Evolutionary conservation across 805 yeast genomes (phyloP).

Genomic region (Candida orba): DNA sequence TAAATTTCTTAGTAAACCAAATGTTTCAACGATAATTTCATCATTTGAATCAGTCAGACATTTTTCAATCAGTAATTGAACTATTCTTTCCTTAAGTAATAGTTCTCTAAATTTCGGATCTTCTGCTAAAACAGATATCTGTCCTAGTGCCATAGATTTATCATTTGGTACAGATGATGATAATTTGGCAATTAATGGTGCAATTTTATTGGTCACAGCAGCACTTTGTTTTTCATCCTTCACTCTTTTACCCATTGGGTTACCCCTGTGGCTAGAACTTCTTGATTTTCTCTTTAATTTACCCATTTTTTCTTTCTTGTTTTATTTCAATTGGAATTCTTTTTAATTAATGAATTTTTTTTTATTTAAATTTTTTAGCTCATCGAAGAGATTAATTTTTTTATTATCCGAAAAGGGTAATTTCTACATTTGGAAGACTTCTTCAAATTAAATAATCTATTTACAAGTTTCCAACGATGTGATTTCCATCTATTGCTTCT

Average conservation of each 20-base stretch:
- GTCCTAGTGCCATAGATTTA: conserved; percentile 66
- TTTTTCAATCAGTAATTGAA: conserved; percentile 56
- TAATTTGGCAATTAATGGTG: conserved; percentile 63
- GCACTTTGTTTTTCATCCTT: conserved; percentile 40
- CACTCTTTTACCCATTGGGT: conserved; percentile 25
- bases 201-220: conserved; percentile 43
- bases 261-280: conserved; percentile 34
- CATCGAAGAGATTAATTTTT: conserved; percentile 1
- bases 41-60: conserved; percentile 59
- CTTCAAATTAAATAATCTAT: background rate
- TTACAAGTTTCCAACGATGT: background rate
- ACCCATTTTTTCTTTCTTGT: conserved; percentile 42
- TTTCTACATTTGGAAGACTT: background rate
- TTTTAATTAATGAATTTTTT: background rate
- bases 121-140: conserved; percentile 65
- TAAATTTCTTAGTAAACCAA: conserved; percentile 74
- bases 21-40: conserved; percentile 74
- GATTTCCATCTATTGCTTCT: background rate
- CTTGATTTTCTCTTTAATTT: conserved; percentile 65
- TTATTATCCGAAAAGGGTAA: conserved; percentile 4
- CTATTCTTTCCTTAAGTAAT: conserved; percentile 64
- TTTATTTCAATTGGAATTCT: too few species aligned
- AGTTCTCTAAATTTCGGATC: conserved; percentile 55
- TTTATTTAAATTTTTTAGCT: conserved; percentile 3
- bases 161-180: conserved; percentile 61